Evolutionary conservation across 139 green algal genomes (phyloP).

Genomic region (Auxenochlorella pyrenoidosa): DNA sequence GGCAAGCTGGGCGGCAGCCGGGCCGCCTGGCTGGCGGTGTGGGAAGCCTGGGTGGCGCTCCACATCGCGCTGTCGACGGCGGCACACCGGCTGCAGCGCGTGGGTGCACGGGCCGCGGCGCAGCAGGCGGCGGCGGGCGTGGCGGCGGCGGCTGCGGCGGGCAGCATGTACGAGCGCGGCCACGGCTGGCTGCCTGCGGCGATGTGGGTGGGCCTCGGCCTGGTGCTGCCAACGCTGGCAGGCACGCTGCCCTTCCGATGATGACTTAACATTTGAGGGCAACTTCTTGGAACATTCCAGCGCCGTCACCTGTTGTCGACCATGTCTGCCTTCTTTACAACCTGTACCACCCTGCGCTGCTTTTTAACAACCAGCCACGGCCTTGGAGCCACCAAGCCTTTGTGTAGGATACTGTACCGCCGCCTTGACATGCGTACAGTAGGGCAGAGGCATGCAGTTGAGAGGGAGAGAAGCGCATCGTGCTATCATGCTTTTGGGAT

Average conservation of each 20-base stretch:
- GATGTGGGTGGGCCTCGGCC: conserved; percentile 16
- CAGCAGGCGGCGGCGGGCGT: not conserved
- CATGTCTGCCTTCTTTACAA: too few species aligned
- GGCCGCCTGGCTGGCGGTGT: conserved; percentile 37
- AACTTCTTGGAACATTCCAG: too few species aligned
- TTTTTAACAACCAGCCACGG: too few species aligned
- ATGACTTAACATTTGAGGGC: not conserved
- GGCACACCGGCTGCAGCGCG: conserved; percentile 1
- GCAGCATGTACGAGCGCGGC: not conserved
- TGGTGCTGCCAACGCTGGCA: conserved; percentile 6
- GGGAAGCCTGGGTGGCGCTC: conserved; percentile 46
- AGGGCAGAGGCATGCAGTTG: not conserved
- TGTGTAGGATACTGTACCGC: too few species aligned
- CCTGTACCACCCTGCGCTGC: too few species aligned
- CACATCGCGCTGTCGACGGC: conserved; percentile 31
- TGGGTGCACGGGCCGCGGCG: not conserved
- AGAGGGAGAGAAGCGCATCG: not conserved
- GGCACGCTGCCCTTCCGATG: conserved; percentile 20
- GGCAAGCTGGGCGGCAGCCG: conserved; percentile 42
- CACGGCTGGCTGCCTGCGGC: not conserved
- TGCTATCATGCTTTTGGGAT: not conserved
- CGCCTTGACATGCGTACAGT: not conserved
- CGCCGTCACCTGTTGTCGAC: too few species aligned
- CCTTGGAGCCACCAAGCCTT: too few species aligned
- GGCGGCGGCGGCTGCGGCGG: not conserved